Percentiles rank a stretch among this genome's conserved stretches.
Evolutionary conservation across 1,284 basidiomycete genomes (phyloP).

Genomic region (Tremellales sp.): DNA sequence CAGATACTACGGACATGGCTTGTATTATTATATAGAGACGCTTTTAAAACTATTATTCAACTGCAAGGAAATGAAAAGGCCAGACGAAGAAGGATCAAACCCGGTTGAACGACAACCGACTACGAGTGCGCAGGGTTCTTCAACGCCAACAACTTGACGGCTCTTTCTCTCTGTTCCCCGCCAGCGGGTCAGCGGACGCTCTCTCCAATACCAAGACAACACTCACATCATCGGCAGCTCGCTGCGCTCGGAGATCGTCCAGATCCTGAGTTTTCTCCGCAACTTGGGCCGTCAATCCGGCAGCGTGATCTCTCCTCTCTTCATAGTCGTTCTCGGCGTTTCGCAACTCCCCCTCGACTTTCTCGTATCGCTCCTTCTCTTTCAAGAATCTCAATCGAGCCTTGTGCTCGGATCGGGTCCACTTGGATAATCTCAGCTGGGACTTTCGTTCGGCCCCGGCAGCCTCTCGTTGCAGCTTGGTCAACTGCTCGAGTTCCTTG

Average conservation of each 20-base stretch:
- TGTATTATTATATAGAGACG: no score
- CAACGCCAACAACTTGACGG: conserved; percentile 47
- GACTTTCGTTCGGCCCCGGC: conserved; percentile 47
- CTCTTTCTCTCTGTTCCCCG: conserved; percentile 44
- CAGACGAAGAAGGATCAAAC: no score
- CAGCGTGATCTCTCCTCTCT: conserved; percentile 44
- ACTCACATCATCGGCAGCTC: conserved; percentile 52
- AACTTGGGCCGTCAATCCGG: conserved; percentile 41
- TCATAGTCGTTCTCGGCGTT: conserved; percentile 49
- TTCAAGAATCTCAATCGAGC: conserved; percentile 47
- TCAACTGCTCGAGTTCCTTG: conserved; percentile 47
- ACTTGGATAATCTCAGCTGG: conserved; percentile 45
- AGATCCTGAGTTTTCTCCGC: conserved; percentile 49
- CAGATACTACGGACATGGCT: no score
- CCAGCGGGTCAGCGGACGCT: conserved; percentile 2
- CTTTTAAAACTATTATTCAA: no score
- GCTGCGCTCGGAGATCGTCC: conserved; percentile 49
- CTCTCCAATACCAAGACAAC: background rate
- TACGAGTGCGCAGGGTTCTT: conserved; percentile 49
- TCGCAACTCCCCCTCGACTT: conserved; percentile 43
- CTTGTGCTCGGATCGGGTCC: conserved; percentile 48
- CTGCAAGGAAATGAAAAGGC: no score
- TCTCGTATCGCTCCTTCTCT: conserved; percentile 49
- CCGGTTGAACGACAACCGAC: no score
- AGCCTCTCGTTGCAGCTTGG: conserved; percentile 45